Percentiles rank a stretch among this genome's conserved stretches.
Conservation (phyloP, 2,329 filamentous ascomycete species). For the Sordariomycetes sp. region DNA sequence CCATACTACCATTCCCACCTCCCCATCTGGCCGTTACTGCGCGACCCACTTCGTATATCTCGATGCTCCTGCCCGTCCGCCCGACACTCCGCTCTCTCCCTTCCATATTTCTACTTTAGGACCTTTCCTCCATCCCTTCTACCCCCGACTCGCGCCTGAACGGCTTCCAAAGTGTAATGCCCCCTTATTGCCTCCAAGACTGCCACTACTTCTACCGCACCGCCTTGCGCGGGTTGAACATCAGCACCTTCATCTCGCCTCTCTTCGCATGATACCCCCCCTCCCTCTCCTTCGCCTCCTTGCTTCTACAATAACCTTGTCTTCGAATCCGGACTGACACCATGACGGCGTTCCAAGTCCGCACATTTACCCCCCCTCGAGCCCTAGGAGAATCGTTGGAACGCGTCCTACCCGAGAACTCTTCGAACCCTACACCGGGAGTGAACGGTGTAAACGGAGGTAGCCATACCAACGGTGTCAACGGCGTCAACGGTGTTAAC, state of each 20-base stretch:
- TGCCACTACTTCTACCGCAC: slow-evolving; percentile 92
- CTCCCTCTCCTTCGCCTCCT: neutral
- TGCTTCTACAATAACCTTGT: neutral
- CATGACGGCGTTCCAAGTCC: slow-evolving; percentile 25
- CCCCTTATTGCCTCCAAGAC: slow-evolving; percentile 71
- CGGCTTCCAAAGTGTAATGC: slow-evolving; percentile 52
- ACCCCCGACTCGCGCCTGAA: neutral
- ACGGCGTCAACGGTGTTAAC: neutral
- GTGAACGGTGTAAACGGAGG: slow-evolving; percentile 1
- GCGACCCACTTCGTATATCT: slow-evolving; percentile 5
- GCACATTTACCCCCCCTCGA: slow-evolving; percentile 48
- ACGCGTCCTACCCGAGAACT: slow-evolving; percentile 14
- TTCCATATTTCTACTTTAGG: neutral
- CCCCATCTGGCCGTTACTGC: neutral
- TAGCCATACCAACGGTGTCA: neutral
- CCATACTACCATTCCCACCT: neutral
- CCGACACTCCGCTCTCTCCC: neutral
- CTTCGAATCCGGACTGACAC: slow-evolving; percentile 3
- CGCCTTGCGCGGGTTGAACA: slow-evolving; percentile 74
- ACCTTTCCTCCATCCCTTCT: neutral
- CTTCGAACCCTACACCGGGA: neutral
- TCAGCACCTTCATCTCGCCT: slow-evolving; percentile 68
- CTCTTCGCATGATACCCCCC: slow-evolving; percentile 49
- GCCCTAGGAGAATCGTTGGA: slow-evolving; percentile 63
- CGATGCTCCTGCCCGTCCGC: slow-evolving; percentile 3